Percentiles rank a stretch among this genome's conserved stretches.
Evolutionary conservation across 2,329 filamentous ascomycete genomes (phyloP).

Genomic region (Tolypocladium nubicola): DNA sequence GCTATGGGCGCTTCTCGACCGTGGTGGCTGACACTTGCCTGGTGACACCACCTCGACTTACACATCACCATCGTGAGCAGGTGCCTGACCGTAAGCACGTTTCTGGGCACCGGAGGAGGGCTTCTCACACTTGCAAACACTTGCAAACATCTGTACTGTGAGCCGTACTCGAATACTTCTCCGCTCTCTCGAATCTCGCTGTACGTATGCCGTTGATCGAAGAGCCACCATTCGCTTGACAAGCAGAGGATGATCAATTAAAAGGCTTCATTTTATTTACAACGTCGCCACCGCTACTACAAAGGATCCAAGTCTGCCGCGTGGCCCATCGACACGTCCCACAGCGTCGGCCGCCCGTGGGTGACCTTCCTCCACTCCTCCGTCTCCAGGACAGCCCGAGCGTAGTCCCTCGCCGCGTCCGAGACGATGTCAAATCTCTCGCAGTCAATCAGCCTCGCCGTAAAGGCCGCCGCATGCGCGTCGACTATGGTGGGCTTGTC

Average conservation of each 20-base stretch:
- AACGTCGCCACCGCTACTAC: background rate
- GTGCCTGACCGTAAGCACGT: too few relatives aligned
- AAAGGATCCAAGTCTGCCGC: conserved; percentile 9
- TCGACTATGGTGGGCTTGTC: conserved; percentile 17
- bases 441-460: conserved; percentile 13
- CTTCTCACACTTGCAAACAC: background rate
- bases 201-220: too few relatives aligned
- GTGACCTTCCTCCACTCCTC: conserved; percentile 15
- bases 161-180: background rate
- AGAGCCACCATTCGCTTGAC: too few relatives aligned
- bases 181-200: background rate
- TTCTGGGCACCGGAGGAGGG: too few relatives aligned
- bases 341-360: conserved; percentile 15
- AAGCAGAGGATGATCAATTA: background rate
- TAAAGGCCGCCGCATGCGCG: conserved; percentile 13
- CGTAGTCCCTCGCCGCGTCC: conserved; percentile 10
- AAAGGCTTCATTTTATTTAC: background rate
- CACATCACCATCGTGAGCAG: too few relatives aligned
- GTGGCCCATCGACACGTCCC: conserved; percentile 10
- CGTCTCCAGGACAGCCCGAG: conserved; percentile 9
- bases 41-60: too few relatives aligned
- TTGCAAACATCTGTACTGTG: too few relatives aligned
- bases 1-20: too few relatives aligned
- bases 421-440: conserved; percentile 13
- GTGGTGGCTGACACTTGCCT: too few relatives aligned